Evolutionary conservation across 129 eudicot genomes (phyloP).

Genomic region (Flaveria sonorensis): DNA sequence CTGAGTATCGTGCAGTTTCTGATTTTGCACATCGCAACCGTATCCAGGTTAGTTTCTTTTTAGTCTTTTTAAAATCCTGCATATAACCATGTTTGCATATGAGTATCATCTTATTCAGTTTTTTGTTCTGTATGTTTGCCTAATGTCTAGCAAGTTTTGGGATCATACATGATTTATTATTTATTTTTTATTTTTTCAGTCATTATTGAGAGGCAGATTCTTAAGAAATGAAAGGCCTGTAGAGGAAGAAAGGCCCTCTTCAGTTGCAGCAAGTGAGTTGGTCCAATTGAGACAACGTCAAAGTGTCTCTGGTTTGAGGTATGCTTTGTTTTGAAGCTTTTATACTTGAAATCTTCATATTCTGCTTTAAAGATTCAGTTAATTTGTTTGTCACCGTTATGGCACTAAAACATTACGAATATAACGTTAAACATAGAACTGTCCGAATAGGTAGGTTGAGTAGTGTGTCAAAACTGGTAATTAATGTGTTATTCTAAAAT

Average conservation of each 20-base stretch:
- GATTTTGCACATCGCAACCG: slow-evolving; percentile 99
- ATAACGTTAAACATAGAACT: neutral
- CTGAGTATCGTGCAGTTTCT: slow-evolving; percentile 94
- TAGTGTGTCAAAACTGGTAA: neutral
- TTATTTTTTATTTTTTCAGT: slow-evolving; percentile 50
- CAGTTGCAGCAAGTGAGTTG: slow-evolving; percentile 82
- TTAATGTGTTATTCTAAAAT: neutral
- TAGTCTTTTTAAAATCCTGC: neutral
- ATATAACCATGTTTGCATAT: slow-evolving; percentile 17
- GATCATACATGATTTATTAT: slow-evolving; percentile 11
- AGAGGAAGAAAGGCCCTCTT: slow-evolving; percentile 85
- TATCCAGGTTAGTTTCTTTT: slow-evolving; percentile 72
- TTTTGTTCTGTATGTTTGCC: neutral
- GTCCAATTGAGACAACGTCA: slow-evolving; percentile 90
- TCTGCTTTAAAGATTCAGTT: neutral
- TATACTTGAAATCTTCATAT: slow-evolving; percentile 11
- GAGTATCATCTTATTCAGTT: neutral
- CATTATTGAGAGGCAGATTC: slow-evolving; percentile 93
- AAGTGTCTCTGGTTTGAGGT: slow-evolving; percentile 98
- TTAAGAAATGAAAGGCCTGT: slow-evolving; percentile 79
- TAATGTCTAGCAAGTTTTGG: slow-evolving; percentile 8
- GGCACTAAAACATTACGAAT: slow-evolving; percentile 13
- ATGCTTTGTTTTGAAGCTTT: slow-evolving; percentile 24
- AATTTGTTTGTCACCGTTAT: neutral
- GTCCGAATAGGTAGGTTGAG: neutral